Base-by-base conservation (phyloP, 768 basidiomycete genomes). In the Psilocybe subaeruginosa region DNA sequence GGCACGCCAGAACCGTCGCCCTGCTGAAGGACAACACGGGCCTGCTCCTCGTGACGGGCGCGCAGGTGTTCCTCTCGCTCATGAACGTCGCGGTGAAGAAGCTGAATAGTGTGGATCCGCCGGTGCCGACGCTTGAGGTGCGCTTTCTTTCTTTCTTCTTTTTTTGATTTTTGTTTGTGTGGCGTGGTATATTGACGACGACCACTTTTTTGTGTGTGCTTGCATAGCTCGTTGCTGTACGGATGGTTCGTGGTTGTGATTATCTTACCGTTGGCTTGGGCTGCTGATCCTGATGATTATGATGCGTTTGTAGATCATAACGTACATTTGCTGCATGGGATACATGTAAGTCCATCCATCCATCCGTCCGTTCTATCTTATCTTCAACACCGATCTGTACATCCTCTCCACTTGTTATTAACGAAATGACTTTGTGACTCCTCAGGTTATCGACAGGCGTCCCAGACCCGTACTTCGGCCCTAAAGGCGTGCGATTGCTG, bases 71-170 rank as follows among this genome's bases (percentile, higher is more conserved):
- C 72, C 81, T 88, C 41, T 79, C 86, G 6, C 69, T 81, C 30
- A 87, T 89, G 80, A 86, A 85, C 54, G 75, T 87, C 3, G 74
- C 81, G 4, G 89, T 91, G 47, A 91, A 91, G 73, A 78, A 77
- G 61, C 72, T 92, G 60, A 83, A 86, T 60, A 74, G 71, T 17
- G 73, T 88, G 4, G 84, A 87, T 62, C 76, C 82, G 9, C 88
- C 87, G 1, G 82, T 88, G 11, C 81, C 84, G 3, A 78, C 84
- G 3, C 71, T 87, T 11, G 79, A 89, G 80, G 86, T 86, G 63
- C 12, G 78, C 67, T 19, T 17, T 6, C 19, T 58, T 37, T 49
- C n/a, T 23, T 54, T 7, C 11, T 29, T 41, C n/a, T n/a, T n/a
- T n/a, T n/a, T n/a, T 17, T 9, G 29, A 1, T 45, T 14, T 43